phyloP scores from a whole-genome alignment of 1,284 basidiomycete genomes.

The Puccinia triticina region DNA sequence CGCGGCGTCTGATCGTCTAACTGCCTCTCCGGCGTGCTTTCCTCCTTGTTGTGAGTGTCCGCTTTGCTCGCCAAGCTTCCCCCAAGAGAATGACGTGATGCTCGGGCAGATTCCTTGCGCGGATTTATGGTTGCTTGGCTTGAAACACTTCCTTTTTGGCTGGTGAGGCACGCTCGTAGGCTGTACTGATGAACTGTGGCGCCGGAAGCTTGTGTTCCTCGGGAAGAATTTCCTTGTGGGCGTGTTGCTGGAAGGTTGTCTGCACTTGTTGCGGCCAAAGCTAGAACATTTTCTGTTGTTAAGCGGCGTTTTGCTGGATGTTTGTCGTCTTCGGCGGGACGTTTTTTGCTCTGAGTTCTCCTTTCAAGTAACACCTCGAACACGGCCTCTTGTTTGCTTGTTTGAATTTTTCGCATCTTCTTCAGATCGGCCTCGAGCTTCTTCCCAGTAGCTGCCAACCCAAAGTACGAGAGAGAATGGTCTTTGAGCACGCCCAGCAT shows the following conservation, averaged over 20 bases:
- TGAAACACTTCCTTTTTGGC: neutral
- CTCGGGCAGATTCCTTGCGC: neutral
- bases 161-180: neutral
- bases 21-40: neutral
- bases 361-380: neutral
- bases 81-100: neutral
- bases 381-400: neutral
- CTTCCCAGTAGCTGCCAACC: conserved; percentile 5
- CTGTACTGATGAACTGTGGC: neutral
- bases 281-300: neutral
- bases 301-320: conserved; percentile 8
- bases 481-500: conserved; percentile 34
- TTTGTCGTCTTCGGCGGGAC: neutral
- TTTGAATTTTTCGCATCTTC: neutral
- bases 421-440: neutral
- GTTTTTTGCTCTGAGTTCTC: neutral
- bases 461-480: conserved; percentile 7
- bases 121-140: conserved; percentile 1
- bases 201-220: neutral
- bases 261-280: neutral
- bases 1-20: conserved; percentile 3
- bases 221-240: neutral
- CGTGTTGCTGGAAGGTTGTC: neutral
- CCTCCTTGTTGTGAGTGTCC: neutral
- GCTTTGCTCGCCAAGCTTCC: neutral